Evolutionary conservation across 257 asterid genomes (phyloP), one percentile per base, ranked within the genome.

Genomic region (Fraxinus cuspidata): DNA sequence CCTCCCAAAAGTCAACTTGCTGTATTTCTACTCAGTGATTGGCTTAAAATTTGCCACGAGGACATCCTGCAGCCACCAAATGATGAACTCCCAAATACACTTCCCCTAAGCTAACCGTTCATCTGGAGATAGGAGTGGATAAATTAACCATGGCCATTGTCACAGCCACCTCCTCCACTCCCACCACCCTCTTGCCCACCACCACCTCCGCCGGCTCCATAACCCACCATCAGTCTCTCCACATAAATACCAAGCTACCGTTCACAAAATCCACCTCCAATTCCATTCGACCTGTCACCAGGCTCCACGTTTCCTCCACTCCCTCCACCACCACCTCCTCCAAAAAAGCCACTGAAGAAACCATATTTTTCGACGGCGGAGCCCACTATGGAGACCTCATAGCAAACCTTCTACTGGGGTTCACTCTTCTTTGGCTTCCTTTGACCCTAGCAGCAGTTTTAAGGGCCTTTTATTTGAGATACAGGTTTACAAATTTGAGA

Each of bases 371-470:
- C 87, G 97, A 95, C 81, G 99, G 99, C 44, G 99, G 99, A 4
- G 96, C 99, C 16, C 99, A 93, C 86, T 95, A 93, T 79, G 99
- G 99, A 2, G 99, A 95, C 91, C 97, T 95, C 11, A 66, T 88
- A 69, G 98, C 98, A 11, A 95, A 95, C 83, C 91, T 95, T 5
- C 40, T 95, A 5, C 85, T 95, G 85, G 99, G 99, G 11, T 93
- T 95, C 87, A 95, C 98, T 28, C 97, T 95, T 1, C 75, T 95
- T 12, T 93, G 99, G 99, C 87, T 95, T 78, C 99, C 98, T 49
- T 71, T 95, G 42, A 88, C 97, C 0, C 82, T 91, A 23, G 99
- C 99, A 23, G 93, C 99, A 15, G 96, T 93, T 5, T 75, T 93
- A 66, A 81, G 99, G 76, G 97, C 91, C 0, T 95, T 95, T 81